Conservation (phyloP, 2,329 filamentous ascomycete genomes). For the Uncinocarpus reesii region DNA sequence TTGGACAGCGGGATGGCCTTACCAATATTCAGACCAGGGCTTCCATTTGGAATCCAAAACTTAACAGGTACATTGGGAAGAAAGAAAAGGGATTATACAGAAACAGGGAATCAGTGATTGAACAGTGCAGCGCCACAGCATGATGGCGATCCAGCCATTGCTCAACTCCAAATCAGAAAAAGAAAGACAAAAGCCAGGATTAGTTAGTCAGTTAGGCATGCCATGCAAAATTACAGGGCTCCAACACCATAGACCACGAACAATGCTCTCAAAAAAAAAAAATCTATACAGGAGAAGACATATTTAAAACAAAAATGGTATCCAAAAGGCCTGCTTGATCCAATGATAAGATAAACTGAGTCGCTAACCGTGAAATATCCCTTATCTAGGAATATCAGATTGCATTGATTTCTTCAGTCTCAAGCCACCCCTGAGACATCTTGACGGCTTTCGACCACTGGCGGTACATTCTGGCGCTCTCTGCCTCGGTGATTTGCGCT, state of each 20-base stretch:
- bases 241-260: not conserved
- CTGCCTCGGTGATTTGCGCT: constrained; percentile 51
- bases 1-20: constrained; percentile 1
- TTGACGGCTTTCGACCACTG: constrained; percentile 67
- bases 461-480: constrained; percentile 54
- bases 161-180: not conserved
- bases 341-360: constrained; percentile 8
- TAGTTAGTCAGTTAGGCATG: constrained; percentile 1
- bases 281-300: not conserved
- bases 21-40: not conserved
- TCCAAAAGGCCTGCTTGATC: constrained; percentile 6
- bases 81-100: not conserved
- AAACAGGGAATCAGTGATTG: constrained; percentile 4
- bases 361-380: constrained; percentile 6
- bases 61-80: constrained; percentile 7
- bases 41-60: not conserved
- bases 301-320: constrained; percentile 5
- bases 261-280: constrained; percentile 4
- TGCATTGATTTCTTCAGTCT: constrained; percentile 22
- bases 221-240: not conserved
- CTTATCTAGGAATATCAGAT: constrained; percentile 13
- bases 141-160: not conserved
- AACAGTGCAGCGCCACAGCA: constrained; percentile 8
- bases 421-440: constrained; percentile 64
- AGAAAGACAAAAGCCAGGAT: not conserved